Percentiles rank a stretch among this genome's conserved stretches.
phyloP scores from a whole-genome alignment of 2,329 filamentous ascomycete genomes.

The Ophiocordyceps camponoti-rufipedis region DNA sequence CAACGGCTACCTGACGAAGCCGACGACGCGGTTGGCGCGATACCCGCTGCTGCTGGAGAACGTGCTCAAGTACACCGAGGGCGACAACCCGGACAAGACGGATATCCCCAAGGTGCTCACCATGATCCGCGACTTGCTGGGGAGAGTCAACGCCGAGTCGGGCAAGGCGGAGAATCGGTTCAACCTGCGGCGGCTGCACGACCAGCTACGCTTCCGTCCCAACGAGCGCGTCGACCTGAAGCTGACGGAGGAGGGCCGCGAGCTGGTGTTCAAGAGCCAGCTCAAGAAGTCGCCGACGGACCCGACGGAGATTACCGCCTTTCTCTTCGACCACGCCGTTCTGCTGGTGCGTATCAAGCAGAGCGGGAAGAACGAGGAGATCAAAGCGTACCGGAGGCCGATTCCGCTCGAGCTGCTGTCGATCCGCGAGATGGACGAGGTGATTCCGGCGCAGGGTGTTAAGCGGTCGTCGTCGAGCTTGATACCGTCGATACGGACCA shows the following conservation, averaged over 20 bases:
- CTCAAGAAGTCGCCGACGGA: constrained; percentile 88
- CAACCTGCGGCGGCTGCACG: constrained; percentile 80
- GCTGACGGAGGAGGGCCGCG: constrained; percentile 80
- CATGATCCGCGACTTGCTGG: constrained; percentile 73
- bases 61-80: constrained; percentile 78
- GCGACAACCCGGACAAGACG: constrained; percentile 74
- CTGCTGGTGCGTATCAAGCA: constrained; percentile 81
- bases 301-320: constrained; percentile 77
- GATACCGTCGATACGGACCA: constrained; percentile 36
- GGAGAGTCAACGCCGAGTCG: constrained; percentile 81
- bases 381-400: constrained; percentile 83
- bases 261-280: constrained; percentile 83
- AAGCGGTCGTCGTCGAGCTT: constrained; percentile 83
- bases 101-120: constrained; percentile 81
- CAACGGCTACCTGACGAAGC: constrained; percentile 95
- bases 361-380: constrained; percentile 82
- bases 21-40: constrained; percentile 82
- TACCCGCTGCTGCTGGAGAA: constrained; percentile 87
- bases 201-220: constrained; percentile 76
- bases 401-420: constrained; percentile 87
- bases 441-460: constrained; percentile 63
- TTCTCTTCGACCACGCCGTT: constrained; percentile 91
- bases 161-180: constrained; percentile 96
- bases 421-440: constrained; percentile 93
- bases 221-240: constrained; percentile 88